Conservation (phyloP, 177 flowering plant species). For the Vitis hybrid region DNA sequence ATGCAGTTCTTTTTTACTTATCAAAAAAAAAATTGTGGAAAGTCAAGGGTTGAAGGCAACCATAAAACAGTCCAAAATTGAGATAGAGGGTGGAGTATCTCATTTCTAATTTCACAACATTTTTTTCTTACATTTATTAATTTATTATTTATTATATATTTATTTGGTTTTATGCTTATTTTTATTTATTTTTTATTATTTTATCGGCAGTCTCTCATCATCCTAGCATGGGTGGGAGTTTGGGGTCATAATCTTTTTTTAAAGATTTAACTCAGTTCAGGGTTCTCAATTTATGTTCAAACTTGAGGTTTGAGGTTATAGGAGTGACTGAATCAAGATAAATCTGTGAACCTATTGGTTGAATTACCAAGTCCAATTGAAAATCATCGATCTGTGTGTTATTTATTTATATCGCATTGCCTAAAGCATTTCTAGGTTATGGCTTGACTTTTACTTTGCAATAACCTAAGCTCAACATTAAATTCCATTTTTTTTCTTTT, state of each 20-base stretch:
- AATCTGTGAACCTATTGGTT: too few species aligned
- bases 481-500: too few species aligned
- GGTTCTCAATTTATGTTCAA: background rate
- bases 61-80: background rate
- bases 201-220: background rate
- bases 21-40: background rate
- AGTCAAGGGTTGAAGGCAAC: background rate
- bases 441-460: background rate
- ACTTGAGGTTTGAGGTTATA: background rate
- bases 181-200: background rate
- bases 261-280: slow-evolving; percentile 1
- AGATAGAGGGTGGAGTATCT: background rate
- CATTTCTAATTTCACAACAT: background rate
- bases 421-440: background rate
- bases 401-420: too few species aligned
- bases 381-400: too few species aligned
- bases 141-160: background rate
- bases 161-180: too few species aligned
- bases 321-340: background rate
- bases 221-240: too few species aligned
- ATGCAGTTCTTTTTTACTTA: too few species aligned
- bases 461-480: background rate
- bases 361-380: too few species aligned
- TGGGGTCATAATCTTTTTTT: background rate
- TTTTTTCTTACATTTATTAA: background rate